phyloP scores from a whole-genome alignment of 768 basidiomycete species.

The Suillus luteus region DNA sequence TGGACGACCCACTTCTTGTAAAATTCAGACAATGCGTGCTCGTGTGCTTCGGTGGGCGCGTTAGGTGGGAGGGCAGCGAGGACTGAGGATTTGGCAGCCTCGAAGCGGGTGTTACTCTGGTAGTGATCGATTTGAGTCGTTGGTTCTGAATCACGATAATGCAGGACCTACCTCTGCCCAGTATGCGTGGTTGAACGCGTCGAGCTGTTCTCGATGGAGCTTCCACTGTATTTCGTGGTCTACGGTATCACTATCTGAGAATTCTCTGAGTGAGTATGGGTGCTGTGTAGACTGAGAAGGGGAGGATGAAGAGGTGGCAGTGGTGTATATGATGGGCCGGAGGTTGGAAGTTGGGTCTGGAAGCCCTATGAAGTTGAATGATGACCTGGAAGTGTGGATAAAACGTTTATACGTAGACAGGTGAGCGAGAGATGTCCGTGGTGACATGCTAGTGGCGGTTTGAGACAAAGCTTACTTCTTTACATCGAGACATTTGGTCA shows the following conservation, averaged over 20 bases:
- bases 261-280: conserved; percentile 81
- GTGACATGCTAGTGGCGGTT: not conserved
- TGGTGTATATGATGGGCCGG: conserved; percentile 78
- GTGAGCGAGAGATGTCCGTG: not conserved
- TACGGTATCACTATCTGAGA: conserved; percentile 39
- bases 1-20: conserved; percentile 75
- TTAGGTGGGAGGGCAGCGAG: conserved; percentile 56
- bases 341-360: conserved; percentile 80
- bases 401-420: conserved; percentile 13
- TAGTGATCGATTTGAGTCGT: conserved; percentile 10
- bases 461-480: not conserved
- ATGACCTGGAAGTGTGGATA: conserved; percentile 28
- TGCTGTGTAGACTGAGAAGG: conserved; percentile 39
- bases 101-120: conserved; percentile 82
- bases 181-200: conserved; percentile 75
- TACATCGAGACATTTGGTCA: not conserved
- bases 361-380: conserved; percentile 57
- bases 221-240: conserved; percentile 65
- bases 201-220: conserved; percentile 68
- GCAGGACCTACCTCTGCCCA: conserved; percentile 73
- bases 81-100: conserved; percentile 62
- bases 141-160: not conserved
- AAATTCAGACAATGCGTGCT: conserved; percentile 72
- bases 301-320: conserved; percentile 47
- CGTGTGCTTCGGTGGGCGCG: conserved; percentile 54